Percentiles rank a stretch among this genome's conserved stretches.
These are phyloP conservation scores for Bipolaris gigantea DNA, from an alignment of 2,329 filamentous ascomycete species.

Conservation along the genomic window DNA sequence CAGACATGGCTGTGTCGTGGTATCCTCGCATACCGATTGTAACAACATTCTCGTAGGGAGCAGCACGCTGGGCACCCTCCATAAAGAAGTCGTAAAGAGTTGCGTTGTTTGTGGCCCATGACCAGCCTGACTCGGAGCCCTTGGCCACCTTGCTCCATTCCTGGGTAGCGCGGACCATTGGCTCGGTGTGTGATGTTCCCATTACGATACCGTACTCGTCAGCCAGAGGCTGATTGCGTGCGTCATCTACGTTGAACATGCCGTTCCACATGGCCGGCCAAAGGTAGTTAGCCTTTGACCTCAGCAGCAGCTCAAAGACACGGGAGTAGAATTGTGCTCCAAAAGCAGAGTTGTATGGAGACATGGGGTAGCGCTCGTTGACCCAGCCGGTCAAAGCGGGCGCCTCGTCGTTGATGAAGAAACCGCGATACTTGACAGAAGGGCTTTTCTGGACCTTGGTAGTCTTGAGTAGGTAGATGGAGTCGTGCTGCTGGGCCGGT, in stretches of 20 bases:
- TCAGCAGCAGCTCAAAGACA: constrained; percentile 71
- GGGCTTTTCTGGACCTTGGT: constrained; percentile 62
- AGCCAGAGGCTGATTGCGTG: constrained; percentile 67
- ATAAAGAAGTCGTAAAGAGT: constrained; percentile 70
- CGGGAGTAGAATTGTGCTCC: constrained; percentile 67
- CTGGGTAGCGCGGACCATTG: constrained; percentile 63
- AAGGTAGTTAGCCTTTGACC: constrained; percentile 72
- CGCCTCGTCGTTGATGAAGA: constrained; percentile 73
- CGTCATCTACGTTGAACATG: constrained; percentile 74
- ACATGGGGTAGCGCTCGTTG: constrained; percentile 55
- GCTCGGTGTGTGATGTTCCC: constrained; percentile 73
- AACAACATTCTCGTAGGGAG: constrained; percentile 67
- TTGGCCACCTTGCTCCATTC: constrained; percentile 54
- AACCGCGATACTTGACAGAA: constrained; percentile 67
- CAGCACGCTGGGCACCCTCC: constrained; percentile 66
- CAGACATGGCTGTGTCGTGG: constrained; percentile 65
- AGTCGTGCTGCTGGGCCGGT: constrained; percentile 53
- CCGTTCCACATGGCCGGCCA: constrained; percentile 73
- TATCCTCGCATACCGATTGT: constrained; percentile 71
- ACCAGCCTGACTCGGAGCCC: constrained; percentile 60
- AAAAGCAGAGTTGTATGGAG: constrained; percentile 48
- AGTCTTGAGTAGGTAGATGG: constrained; percentile 59
- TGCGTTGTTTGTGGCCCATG: constrained; percentile 69
- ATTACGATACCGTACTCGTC: constrained; percentile 76
- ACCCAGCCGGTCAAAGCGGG: constrained; percentile 70